Percentiles rank a stretch among this genome's conserved stretches.
Conservation (phyloP, 306 rosid species). For the Prunus fruticosa region DNA sequence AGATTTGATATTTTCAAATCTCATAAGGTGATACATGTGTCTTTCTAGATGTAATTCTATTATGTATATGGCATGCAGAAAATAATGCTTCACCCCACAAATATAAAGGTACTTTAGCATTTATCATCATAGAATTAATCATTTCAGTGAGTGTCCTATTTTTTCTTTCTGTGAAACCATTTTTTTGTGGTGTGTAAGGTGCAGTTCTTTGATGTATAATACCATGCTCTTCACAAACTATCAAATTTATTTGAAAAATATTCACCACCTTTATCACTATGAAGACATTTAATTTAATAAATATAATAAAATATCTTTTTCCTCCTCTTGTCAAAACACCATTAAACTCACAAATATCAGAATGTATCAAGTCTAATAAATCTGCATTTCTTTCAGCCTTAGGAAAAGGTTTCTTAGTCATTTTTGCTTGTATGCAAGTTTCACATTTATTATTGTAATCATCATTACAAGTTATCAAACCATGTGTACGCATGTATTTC, state of each 20-base stretch:
- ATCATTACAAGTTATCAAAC: not conserved
- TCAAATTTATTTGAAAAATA: slow-evolving; percentile 5
- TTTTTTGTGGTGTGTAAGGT: not conserved
- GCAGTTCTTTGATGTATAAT: not conserved
- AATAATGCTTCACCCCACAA: not conserved
- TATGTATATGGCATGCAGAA: not conserved
- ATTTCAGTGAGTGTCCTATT: not conserved
- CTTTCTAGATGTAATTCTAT: not conserved
- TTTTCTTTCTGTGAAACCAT: not conserved
- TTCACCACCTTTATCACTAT: no score
- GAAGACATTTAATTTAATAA: slow-evolving; percentile 1
- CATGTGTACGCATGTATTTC: not conserved
- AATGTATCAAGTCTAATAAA: not conserved
- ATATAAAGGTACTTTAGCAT: not conserved
- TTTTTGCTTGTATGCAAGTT: not conserved
- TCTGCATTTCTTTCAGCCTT: not conserved
- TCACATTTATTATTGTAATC: not conserved
- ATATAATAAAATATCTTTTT: no score
- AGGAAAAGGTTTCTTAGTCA: slow-evolving; percentile 12
- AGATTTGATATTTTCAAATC: slow-evolving; percentile 3
- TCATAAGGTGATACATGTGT: not conserved
- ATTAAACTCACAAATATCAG: slow-evolving; percentile 1
- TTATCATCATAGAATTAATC: not conserved
- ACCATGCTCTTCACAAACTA: slow-evolving; percentile 1
- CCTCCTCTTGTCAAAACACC: not conserved